A percentile compares a stretch with the other conserved stretches of the same genome.
phyloP scores from a whole-genome alignment of 2,329 filamentous ascomycete genomes.

The Sphaerulina vaccinii region DNA sequence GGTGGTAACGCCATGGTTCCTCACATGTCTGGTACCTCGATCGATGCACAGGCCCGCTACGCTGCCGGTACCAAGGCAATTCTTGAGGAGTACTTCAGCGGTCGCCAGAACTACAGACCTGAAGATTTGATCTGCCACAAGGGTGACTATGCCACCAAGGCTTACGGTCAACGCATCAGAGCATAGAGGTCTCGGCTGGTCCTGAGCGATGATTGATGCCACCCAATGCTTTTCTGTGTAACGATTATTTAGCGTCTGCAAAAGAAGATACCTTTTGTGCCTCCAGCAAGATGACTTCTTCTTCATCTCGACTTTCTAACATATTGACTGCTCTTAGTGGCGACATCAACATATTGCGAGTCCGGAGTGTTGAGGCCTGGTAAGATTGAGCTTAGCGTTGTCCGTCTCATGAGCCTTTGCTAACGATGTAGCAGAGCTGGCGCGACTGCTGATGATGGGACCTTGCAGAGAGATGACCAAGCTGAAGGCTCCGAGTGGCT shows the following conservation, averaged over 20 bases:
- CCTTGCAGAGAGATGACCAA: too few relatives aligned
- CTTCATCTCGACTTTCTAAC: not conserved
- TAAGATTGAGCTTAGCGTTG: too few relatives aligned
- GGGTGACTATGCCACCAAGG: constrained; percentile 93
- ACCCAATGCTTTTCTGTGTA: constrained; percentile 11
- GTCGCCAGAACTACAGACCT: constrained; percentile 80
- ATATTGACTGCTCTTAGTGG: too few relatives aligned
- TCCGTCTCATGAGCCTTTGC: too few relatives aligned
- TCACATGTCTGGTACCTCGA: constrained; percentile 98
- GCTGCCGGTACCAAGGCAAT: constrained; percentile 70
- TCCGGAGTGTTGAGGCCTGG: too few relatives aligned
- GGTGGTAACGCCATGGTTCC: constrained; percentile 98
- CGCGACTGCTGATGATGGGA: too few relatives aligned
- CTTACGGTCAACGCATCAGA: constrained; percentile 69
- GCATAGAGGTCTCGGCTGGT: constrained; percentile 13
- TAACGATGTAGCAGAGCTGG: too few relatives aligned
- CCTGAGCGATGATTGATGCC: constrained; percentile 9
- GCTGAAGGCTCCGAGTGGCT: too few relatives aligned
- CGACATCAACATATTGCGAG: too few relatives aligned
- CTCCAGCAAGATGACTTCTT: not conserved
- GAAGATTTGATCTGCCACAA: constrained; percentile 87
- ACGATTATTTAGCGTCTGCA: constrained; percentile 14
- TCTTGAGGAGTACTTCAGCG: constrained; percentile 84
- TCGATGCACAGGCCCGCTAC: constrained; percentile 86
- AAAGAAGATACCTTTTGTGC: constrained; percentile 18